Percentiles rank a stretch among this genome's conserved stretches.
Evolutionary conservation across 257 asterid genomes (phyloP).

Genomic region (Fraxinus quadrangulata): DNA sequence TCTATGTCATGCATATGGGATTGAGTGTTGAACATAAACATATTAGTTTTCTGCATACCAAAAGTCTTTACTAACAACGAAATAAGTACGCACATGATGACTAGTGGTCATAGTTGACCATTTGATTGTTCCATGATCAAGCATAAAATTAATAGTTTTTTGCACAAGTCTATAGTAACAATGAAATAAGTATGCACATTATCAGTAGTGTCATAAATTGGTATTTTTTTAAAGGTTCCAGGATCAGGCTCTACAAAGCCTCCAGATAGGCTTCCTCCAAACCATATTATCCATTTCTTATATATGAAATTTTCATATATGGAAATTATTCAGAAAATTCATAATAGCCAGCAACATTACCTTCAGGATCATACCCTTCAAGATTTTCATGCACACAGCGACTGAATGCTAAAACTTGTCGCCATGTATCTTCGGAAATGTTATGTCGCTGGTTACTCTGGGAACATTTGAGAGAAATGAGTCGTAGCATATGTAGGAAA

Average conservation of each 20-base stretch:
- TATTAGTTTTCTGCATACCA: background rate
- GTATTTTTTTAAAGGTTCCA: background rate
- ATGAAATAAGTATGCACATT: background rate
- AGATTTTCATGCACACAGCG: conserved; percentile 91
- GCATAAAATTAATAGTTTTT: too few species aligned
- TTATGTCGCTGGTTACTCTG: conserved; percentile 87
- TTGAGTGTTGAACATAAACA: background rate
- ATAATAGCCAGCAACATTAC: conserved; percentile 40
- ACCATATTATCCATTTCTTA: background rate
- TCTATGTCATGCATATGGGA: background rate
- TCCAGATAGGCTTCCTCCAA: background rate
- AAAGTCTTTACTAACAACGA: background rate
- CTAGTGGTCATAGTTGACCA: background rate
- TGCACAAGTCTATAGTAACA: background rate
- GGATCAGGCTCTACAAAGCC: background rate
- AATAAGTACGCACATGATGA: background rate
- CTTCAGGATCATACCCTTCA: conserved; percentile 96
- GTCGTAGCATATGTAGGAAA: conserved; percentile 2
- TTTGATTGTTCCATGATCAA: background rate
- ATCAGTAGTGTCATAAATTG: background rate
- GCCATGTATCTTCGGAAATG: conserved; percentile 97
- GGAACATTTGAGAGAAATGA: conserved; percentile 13
- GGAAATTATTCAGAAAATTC: background rate
- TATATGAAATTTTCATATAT: background rate
- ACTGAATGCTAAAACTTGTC: conserved; percentile 90